Evolutionary conservation across 129 eudicot species (phyloP).

Genomic region (Arctium minus): DNA sequence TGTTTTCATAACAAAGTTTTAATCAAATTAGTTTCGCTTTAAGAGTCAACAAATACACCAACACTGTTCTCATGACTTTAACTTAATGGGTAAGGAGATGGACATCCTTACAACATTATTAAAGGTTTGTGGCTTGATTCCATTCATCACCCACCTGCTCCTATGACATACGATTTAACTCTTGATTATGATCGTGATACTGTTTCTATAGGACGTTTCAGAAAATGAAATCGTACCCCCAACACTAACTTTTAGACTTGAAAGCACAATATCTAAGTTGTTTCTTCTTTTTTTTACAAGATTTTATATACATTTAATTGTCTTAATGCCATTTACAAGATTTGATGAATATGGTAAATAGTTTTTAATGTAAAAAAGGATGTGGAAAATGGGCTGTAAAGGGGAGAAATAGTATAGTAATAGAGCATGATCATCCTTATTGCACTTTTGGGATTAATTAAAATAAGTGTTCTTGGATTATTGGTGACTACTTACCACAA

Average conservation of each 20-base stretch:
- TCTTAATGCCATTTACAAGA: background rate
- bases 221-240: background rate
- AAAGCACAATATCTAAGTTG: background rate
- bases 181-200: background rate
- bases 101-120: background rate
- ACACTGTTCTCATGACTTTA: background rate
- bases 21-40: background rate
- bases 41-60: background rate
- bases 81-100: background rate
- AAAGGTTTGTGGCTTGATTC: background rate
- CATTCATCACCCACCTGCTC: background rate
- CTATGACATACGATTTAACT: background rate
- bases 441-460: background rate
- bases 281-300: background rate
- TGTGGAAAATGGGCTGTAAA: slow-evolving; percentile 21
- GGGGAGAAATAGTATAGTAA: background rate
- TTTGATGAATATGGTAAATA: background rate
- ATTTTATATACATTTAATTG: background rate
- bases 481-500: background rate
- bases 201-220: background rate
- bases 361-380: background rate
- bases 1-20: background rate
- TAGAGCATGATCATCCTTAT: slow-evolving; percentile 2
- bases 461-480: slow-evolving; percentile 1
- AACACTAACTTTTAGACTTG: background rate